Conservation (phyloP, 208 protist species). For the Acanthamoeba sp. region DNA sequence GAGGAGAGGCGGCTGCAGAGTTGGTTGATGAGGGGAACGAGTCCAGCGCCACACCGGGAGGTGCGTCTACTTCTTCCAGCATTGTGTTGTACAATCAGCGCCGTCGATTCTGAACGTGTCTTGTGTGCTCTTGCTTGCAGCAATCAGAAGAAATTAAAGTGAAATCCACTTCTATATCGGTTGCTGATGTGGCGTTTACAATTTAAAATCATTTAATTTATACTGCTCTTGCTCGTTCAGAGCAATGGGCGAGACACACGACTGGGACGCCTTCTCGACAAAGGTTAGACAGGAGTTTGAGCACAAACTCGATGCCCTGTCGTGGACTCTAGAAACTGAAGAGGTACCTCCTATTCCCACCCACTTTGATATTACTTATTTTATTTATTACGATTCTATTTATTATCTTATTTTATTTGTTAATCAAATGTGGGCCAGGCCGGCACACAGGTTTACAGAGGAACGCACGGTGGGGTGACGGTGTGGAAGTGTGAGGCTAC, state of each 20-base stretch:
- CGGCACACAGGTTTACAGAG: neutral
- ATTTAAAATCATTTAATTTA: neutral
- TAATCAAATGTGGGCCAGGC: neutral
- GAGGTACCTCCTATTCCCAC: neutral
- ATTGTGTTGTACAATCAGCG: neutral
- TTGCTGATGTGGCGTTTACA: neutral
- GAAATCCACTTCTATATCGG: neutral
- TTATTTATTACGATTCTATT: conserved; percentile 16
- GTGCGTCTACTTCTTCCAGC: conserved; percentile 43
- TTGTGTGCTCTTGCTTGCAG: neutral
- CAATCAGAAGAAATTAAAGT: neutral
- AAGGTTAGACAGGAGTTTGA: conserved; percentile 20
- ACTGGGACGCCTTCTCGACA: conserved; percentile 8
- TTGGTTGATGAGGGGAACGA: neutral
- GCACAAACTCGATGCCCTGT: neutral
- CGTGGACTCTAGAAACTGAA: neutral
- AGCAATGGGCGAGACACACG: neutral
- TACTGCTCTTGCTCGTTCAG: too few species aligned
- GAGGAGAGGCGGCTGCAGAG: neutral
- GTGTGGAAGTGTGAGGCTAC: conserved; percentile 27
- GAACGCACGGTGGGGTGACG: neutral
- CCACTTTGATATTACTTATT: neutral
- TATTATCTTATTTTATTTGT: too few species aligned
- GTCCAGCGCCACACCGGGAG: neutral
- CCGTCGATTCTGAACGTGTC: neutral